These are phyloP conservation scores for Lichtheimia ramosa DNA, from an alignment of 371 early-diverging fungal species.

Conservation along the genomic window DNA sequence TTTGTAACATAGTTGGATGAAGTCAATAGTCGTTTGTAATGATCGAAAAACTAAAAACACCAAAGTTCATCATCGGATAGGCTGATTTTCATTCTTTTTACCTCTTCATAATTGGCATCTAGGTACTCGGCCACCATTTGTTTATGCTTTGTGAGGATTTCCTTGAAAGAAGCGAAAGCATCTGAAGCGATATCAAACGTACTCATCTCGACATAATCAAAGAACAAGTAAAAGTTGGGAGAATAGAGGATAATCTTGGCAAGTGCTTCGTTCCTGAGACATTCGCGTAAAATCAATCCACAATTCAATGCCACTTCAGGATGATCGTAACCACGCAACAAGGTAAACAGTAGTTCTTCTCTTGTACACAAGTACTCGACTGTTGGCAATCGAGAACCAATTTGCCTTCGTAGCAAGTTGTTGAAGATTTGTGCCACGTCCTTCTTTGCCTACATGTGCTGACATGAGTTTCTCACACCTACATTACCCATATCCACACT, in stretches of 20 bases:
- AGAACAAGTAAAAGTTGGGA: slow-evolving; percentile 88
- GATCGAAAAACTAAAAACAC: slow-evolving; percentile 76
- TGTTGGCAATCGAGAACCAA: slow-evolving; percentile 93
- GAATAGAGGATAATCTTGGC: slow-evolving; percentile 83
- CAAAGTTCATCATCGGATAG: background rate
- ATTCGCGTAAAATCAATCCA: slow-evolving; percentile 96
- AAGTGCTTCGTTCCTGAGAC: slow-evolving; percentile 91
- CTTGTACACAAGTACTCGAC: slow-evolving; percentile 89
- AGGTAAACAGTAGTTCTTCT: slow-evolving; percentile 77
- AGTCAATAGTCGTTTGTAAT: slow-evolving; percentile 81
- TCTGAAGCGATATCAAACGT: slow-evolving; percentile 98
- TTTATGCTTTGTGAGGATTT: slow-evolving; percentile 94
- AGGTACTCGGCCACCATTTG: slow-evolving; percentile 88
- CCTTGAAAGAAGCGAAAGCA: slow-evolving; percentile 97
- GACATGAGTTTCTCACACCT: background rate
- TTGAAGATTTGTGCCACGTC: slow-evolving; percentile 97
- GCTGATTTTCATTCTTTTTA: slow-evolving; percentile 20
- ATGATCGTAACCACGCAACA: slow-evolving; percentile 90
- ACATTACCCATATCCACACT: background rate
- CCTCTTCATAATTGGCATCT: slow-evolving; percentile 85
- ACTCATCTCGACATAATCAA: slow-evolving; percentile 91
- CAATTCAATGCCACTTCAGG: slow-evolving; percentile 96
- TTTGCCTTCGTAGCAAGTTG: slow-evolving; percentile 91
- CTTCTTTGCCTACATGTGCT: slow-evolving; percentile 80
- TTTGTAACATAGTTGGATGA: slow-evolving; percentile 97